phyloP scores from a whole-genome alignment of 495 filamentous ascomycete genomes.

The Podospora pseudocomata region DNA sequence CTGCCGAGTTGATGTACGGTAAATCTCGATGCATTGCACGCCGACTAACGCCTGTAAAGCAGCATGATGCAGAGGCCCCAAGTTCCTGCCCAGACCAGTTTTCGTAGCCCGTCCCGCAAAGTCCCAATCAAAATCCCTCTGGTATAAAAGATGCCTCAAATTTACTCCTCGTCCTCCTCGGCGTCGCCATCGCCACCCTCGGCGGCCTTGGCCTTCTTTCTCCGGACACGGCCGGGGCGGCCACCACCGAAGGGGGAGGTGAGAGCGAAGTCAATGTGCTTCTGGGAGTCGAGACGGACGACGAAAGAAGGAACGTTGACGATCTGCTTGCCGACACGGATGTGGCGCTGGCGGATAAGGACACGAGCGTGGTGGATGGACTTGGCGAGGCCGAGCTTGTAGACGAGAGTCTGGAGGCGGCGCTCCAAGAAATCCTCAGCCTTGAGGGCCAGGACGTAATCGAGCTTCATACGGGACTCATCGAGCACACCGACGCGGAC shows the following conservation, averaged over 20 bases:
- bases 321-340: slow-evolving; percentile 99
- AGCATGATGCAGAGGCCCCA: slow-evolving; percentile 33
- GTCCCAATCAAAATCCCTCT: slow-evolving; percentile 29
- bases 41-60: slow-evolving; percentile 34
- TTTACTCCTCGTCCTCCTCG: slow-evolving; percentile 85
- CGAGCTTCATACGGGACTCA: slow-evolving; percentile 99
- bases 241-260: slow-evolving; percentile 97
- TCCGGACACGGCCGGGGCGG: slow-evolving; percentile 90
- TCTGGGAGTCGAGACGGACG: slow-evolving; percentile 99
- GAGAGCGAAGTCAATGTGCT: slow-evolving; percentile 99
- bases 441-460: slow-evolving; percentile 99
- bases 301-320: slow-evolving; percentile 99
- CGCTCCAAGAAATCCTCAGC: slow-evolving; percentile 99
- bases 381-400: slow-evolving; percentile 99
- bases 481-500: slow-evolving; percentile 99
- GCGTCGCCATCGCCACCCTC: slow-evolving; percentile 82
- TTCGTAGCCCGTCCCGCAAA: slow-evolving; percentile 39
- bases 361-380: slow-evolving; percentile 99
- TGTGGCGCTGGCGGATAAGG: slow-evolving; percentile 97
- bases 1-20: slow-evolving; percentile 22
- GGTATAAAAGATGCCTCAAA: slow-evolving; percentile 25
- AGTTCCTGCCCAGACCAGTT: slow-evolving; percentile 33
- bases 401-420: slow-evolving; percentile 97
- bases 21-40: slow-evolving; percentile 30
- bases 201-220: slow-evolving; percentile 98